Base-by-base conservation (phyloP, 441 rosid genomes). In the Francoa sonchifolia region DNA sequence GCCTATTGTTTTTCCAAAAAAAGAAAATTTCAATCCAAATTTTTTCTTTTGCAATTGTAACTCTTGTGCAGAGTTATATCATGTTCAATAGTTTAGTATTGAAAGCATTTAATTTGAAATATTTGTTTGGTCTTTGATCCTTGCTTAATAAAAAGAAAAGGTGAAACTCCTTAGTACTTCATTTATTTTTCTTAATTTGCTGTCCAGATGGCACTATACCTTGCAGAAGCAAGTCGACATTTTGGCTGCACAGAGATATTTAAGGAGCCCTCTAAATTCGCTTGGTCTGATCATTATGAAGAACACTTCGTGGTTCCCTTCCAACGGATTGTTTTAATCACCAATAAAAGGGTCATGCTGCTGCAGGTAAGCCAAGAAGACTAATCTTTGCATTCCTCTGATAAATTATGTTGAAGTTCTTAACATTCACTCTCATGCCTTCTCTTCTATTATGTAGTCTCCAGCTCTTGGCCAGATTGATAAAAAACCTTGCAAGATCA, bases 191-290 rank as follows among this genome's bases (percentile, higher is more conserved):
- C 30, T 8, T 19, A 36, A 48, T 23, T 62, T 54, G 43, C 46
- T 65, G 38, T 67, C 57, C 71, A 92, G 99, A 86, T 77, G 97
- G 61, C 75, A 35, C 94, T 92, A 53, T 74, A 81, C 59, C 84
- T 83, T 43, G 99, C 90, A 12, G 97, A 92, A 72, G 84, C 94
- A 58, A 86, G 94, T 63, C 77, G 79, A 46, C 78, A 67, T 49
- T 77, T 87, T 59, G 97, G 97, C 51, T 92, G 94, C 57, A 71
- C 97, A 29, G 96, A 83, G 59, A 73, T 87, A 65, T 92, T 92
- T 58, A 83, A 79, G 62, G 99, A 92, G 64, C 99, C 99, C 15
- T 81, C 99, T 39, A 87, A 92, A 62, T 87, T 68, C 48, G 99
- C 97, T 19, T 73, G 46, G 73, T 78, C 94, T 48, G 99, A 92